Percentiles rank a stretch among this genome's conserved stretches.
phyloP scores from a whole-genome alignment of 2,329 filamentous ascomycete genomes.

The Tetracladium maxilliforme region DNA sequence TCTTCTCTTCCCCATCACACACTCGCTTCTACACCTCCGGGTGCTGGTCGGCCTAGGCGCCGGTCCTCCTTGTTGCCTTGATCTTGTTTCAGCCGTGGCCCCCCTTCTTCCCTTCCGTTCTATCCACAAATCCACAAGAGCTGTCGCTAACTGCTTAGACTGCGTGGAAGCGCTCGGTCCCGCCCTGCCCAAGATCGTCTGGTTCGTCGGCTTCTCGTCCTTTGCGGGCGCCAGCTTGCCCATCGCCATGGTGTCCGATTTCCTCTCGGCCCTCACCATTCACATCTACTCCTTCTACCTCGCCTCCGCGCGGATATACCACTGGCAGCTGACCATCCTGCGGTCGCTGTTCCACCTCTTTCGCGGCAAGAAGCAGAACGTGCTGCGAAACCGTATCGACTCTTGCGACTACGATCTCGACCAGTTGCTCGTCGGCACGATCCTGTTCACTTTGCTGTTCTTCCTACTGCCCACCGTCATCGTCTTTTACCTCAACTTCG shows the following conservation, averaged over 20 bases:
- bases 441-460: constrained; percentile 88
- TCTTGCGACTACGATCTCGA: constrained; percentile 98
- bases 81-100: background rate
- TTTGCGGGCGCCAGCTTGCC: constrained; percentile 96
- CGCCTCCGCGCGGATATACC: constrained; percentile 89
- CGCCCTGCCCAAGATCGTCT: constrained; percentile 71
- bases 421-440: constrained; percentile 89
- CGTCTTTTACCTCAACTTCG: constrained; percentile 95
- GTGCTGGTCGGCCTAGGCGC: background rate
- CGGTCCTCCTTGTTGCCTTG: background rate
- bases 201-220: constrained; percentile 84
- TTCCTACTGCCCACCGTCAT: constrained; percentile 89
- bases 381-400: constrained; percentile 92
- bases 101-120: no score
- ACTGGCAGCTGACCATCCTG: constrained; percentile 96
- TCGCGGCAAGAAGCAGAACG: constrained; percentile 93
- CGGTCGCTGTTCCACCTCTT: constrained; percentile 98
- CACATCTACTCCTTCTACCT: constrained; percentile 99
- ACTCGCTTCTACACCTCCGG: no score
- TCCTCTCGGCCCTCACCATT: constrained; percentile 79
- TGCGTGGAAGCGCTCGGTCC: constrained; percentile 69
- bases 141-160: constrained; percentile 23
- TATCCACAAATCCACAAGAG: no score
- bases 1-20: no score
- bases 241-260: constrained; percentile 86